phyloP scores from a whole-genome alignment of 768 basidiomycete species.

The Obba rivulosa region DNA sequence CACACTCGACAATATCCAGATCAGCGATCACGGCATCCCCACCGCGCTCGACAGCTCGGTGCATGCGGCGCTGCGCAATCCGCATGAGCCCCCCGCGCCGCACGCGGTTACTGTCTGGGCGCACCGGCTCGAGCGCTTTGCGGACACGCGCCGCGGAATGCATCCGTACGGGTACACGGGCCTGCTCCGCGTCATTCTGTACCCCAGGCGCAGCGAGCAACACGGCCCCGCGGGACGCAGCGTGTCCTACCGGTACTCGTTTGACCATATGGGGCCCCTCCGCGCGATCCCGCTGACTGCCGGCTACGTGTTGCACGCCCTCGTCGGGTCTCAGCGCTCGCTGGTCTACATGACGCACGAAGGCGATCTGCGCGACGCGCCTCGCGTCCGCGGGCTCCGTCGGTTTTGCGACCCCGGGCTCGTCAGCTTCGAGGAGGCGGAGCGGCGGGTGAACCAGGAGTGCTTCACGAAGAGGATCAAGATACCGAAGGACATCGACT shows the following conservation, averaged over 20 bases:
- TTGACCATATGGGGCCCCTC: neutral
- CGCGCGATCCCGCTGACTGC: neutral
- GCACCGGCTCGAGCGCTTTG: neutral
- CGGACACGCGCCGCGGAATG: neutral
- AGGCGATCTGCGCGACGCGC: slow-evolving; percentile 12
- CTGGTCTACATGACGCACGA: slow-evolving; percentile 3
- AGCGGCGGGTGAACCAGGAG: neutral
- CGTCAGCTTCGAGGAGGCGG: neutral
- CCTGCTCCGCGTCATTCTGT: slow-evolving; percentile 7
- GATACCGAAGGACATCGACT: slow-evolving; percentile 7
- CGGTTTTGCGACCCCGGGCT: slow-evolving; percentile 6
- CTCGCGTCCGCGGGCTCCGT: slow-evolving; percentile 2
- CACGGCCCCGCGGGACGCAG: neutral
- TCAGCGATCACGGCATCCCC: slow-evolving; percentile 9
- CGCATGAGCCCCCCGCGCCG: neutral
- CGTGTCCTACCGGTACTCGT: slow-evolving; percentile 1
- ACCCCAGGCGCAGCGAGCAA: neutral
- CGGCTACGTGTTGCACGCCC: slow-evolving; percentile 2
- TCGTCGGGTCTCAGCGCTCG: slow-evolving; percentile 7
- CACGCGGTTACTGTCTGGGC: slow-evolving; percentile 4
- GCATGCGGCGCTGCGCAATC: neutral
- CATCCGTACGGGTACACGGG: neutral
- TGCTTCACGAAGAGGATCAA: neutral
- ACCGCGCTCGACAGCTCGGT: slow-evolving; percentile 6
- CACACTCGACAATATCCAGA: slow-evolving; percentile 3